Base-by-base conservation (phyloP, 192 early-diverging fungal species). In the Gamsiella multidivaricata region DNA sequence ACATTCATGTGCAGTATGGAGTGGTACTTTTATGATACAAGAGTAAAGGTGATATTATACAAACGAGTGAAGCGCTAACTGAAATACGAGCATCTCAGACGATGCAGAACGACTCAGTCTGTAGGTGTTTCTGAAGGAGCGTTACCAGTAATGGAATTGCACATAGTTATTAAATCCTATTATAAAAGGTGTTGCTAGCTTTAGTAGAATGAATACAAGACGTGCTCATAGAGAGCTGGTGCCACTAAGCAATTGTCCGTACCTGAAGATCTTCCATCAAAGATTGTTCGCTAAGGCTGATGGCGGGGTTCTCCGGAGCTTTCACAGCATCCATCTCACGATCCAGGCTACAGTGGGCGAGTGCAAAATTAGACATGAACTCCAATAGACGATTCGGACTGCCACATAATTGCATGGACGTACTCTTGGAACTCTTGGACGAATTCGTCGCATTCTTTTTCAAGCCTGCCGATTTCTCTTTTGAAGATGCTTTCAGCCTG, bases 381-480 rank as follows among this genome's bases (percentile, higher is more conserved):
- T 18, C 31, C 26, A 14, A 15, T 22, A 49, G 26, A 45, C 23
- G n/a, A n/a, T n/a, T n/a, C n/a, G n/a, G n/a, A n/a, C n/a, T 10
- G n/a, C n/a, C 45, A 46, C 10, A n/a, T n/a, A 9, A n/a, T 49
- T 25, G 5, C 31, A 0, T 8, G 23, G 10, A 60, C 60, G 22
- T 78, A 78, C 74, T 64, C 41, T 55, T 78, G 74, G 26, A 78
- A 78, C 17, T 68, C 60, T 28, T 78, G 52, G 4, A 66, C 60
- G 59, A 78, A 64, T 0, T 54, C 52, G 10, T 28, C 26, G 28
- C 65, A 78, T 1, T 78, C 65, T 2, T 34, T 31, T n/a, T 78
- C 65, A 20, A 78, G 54, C 9, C 28, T 29, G 9, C 42, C 31
- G 17, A 78, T 46, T 17, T 69, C 74, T 43, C 43, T 42, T 33